Evolutionary conservation across 2,329 filamentous ascomycete genomes (phyloP).

Genomic region (Trichoderma gracile): DNA sequence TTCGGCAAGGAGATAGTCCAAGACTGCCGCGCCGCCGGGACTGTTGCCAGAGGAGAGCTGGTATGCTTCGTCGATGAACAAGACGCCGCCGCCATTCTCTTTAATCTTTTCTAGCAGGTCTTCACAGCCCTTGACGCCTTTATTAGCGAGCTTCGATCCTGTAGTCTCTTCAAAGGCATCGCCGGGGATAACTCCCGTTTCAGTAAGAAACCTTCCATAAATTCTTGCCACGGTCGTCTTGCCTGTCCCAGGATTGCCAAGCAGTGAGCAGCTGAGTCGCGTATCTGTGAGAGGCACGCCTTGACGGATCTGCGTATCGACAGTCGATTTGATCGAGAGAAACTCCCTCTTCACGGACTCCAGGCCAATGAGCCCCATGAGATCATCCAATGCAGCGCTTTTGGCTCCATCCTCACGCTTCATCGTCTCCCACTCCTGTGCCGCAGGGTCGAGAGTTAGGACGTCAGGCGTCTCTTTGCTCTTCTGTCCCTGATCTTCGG

Average conservation of each 20-base stretch:
- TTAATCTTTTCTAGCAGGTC: constrained; percentile 51
- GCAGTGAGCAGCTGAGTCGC: constrained; percentile 61
- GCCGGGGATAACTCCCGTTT: constrained; percentile 63
- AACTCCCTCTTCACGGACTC: constrained; percentile 68
- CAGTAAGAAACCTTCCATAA: constrained; percentile 65
- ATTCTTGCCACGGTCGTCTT: constrained; percentile 76
- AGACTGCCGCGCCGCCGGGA: constrained; percentile 58
- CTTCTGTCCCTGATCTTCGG: neutral
- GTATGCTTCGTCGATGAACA: constrained; percentile 81
- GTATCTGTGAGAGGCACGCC: constrained; percentile 55
- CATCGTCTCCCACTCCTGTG: constrained; percentile 61
- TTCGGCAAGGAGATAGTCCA: constrained; percentile 72
- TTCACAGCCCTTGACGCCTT: constrained; percentile 60
- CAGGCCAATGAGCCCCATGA: constrained; percentile 72
- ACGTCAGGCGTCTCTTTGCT: neutral
- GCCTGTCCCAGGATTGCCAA: constrained; percentile 78
- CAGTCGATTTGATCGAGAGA: constrained; percentile 60
- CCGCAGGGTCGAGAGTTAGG: constrained; percentile 36
- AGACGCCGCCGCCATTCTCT: constrained; percentile 61
- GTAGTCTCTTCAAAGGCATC: constrained; percentile 64
- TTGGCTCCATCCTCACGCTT: constrained; percentile 54
- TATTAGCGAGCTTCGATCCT: constrained; percentile 64
- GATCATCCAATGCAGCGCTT: constrained; percentile 57
- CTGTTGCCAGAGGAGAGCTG: constrained; percentile 65
- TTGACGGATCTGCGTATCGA: constrained; percentile 63